Evolutionary conservation across 148 eudicot species (phyloP).

Genomic region (Heliosperma pusillum): DNA sequence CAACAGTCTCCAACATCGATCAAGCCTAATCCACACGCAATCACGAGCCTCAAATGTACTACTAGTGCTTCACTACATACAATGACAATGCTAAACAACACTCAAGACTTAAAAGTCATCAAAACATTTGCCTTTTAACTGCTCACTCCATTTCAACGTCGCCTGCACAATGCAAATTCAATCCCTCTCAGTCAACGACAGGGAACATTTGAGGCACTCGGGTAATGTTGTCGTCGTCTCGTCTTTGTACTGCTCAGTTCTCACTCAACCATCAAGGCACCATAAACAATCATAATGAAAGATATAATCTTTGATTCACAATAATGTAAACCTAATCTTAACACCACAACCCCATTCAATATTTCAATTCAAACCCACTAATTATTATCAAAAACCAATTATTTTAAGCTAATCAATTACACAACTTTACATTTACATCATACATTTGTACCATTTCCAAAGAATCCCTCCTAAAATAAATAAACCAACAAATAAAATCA

Average conservation of each 20-base stretch:
- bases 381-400: not conserved
- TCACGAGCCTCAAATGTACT: not conserved
- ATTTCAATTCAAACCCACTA: constrained; percentile 10
- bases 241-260: not conserved
- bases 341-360: not conserved
- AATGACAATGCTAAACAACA: not conserved
- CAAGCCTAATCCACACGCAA: not conserved
- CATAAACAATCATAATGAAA: too few relatives aligned
- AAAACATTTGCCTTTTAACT: not conserved
- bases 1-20: not conserved
- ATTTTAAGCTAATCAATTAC: not conserved
- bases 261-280: not conserved
- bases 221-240: not conserved
- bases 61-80: not conserved
- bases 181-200: not conserved
- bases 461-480: not conserved
- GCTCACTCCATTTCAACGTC: not conserved
- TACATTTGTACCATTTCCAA: not conserved
- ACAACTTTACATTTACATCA: not conserved
- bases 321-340: not conserved
- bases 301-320: not conserved
- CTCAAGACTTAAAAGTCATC: not conserved
- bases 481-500: not conserved
- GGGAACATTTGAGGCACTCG: not conserved
- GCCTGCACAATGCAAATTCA: not conserved